Base-by-base conservation (phyloP, 352 stramenopile genomes). In the Phytophthora nicotianae region DNA sequence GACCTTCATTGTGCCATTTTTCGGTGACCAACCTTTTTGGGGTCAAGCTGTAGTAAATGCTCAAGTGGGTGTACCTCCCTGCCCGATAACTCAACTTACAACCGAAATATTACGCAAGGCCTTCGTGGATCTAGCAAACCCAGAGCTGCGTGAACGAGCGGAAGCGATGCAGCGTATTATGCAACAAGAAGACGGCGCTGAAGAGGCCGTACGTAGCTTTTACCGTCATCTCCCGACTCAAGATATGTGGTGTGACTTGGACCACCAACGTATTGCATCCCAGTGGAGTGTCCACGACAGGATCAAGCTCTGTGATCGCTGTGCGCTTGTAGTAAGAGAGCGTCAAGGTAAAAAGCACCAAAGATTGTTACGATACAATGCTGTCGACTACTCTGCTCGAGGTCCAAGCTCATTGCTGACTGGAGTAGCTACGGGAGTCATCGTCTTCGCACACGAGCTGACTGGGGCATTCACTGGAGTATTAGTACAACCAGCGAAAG, bases 1-100 rank as follows among this genome's bases (percentile, higher is more conserved):
- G 0, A 98, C 91, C 6, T 91, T 98, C 56, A 88, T 98, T 20
- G 93, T 93, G 62, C 94, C 94, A 24, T 98, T 98, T 61, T 98
- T 98, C 68, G 91, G 89, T 19, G 94, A 98, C 62, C 94, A 98
- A 70, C 86, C 79, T 17, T 98, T 98, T 67, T 98, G 94, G 94
- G 91, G 90, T 2, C 81, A 91, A 20, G 90, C 93, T 5, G 86
- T 97, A 0, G 73, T 88, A 17, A 82, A 69, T 2, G 75, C 81
- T 20, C 83, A 77, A 13, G 90, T 96, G 0, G 93, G 93, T 17
- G 86, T 93, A 0, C 58, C 79, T 27, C 90, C 91, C 1, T 93
- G 90, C 46, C 82, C 88, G 7, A 89, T 97, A 26, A 57, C 47
- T 8, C 66, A 91, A 33, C 64, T 98, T 19, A 97, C 86, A 1